Evolutionary conservation across 768 basidiomycete species (phyloP), one percentile per base, ranked within the genome.

Genomic region (Termitomyces sp.): DNA sequence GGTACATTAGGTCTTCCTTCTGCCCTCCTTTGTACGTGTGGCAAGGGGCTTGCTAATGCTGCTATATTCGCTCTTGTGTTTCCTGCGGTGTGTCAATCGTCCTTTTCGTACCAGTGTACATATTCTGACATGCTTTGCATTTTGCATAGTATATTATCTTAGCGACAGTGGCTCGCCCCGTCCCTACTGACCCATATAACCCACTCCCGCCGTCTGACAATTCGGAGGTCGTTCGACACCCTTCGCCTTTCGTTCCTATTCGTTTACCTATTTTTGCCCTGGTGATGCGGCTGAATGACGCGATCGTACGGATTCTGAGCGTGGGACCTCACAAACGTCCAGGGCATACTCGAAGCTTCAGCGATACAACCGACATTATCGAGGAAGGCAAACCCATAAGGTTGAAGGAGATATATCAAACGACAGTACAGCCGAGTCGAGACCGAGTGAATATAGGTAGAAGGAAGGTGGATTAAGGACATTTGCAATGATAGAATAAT

Each of bases 41-140:
- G 88, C 56, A 86, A 84, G 62, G 81, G 84, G 45, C 82, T 93
- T 40, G 90, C 91, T 13, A 94, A 90, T 66, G 90, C 85, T n/a
- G 89, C 89, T 11, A 70, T 91, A 20, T 96, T 95, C 67, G 91
- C 93, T 0, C 81, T 95, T 55, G 69, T 94, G 13, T 94, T 90
- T 70, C 94, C 94, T 40, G 79, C 80, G 42, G 92, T 94, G 67
- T 60, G 88, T 78, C 49, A 38, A 1, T 48, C 18, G 35, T 38
- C 22, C 18, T 36, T 22, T n/a, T 46, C 18, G 16, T 46, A 33
- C 7, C 40, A 15, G 44, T 8, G 36, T 24, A 18, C 48, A 32
- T 36, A 51, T 45, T 58, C n/a, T 50, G 15, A 62, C 36, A 11
- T 45, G 28, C 4, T 28, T 28, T 39, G 40, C 36, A 28, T 32